Evolutionary conservation across 139 green algal species (phyloP), one percentile per base, ranked within the genome.

Genomic region (Chlorella sp.): DNA sequence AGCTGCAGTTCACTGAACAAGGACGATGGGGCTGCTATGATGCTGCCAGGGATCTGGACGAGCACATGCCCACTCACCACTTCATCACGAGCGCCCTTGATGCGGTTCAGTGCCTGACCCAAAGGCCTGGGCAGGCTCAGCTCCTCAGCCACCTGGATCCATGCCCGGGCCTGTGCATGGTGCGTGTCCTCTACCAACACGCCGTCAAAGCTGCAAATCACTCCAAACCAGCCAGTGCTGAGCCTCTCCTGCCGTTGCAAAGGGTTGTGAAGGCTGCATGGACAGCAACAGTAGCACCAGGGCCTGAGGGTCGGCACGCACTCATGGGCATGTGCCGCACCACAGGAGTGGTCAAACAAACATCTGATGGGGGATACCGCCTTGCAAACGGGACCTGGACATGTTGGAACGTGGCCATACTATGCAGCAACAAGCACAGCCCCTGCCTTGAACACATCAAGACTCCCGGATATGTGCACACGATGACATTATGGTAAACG

Each of bases 41-140:
- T n/a, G n/a, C n/a, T n/a, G n/a, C n/a, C n/a, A n/a, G n/a, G n/a
- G n/a, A n/a, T n/a, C n/a, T n/a, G n/a, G n/a, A n/a, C n/a, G n/a
- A n/a, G n/a, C n/a, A n/a, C n/a, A n/a, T n/a, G n/a, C n/a, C n/a
- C n/a, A n/a, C n/a, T 87, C 23, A 92, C 89, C 76, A 97, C 88
- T 70, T 98, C 94, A 31, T 94, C 91, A 30, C 97, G 94, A 79
- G 95, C 94, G 35, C 90, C 91, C 63, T 93, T 80, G 31, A 89
- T 83, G 1, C 84, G 71, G 3, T 59, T 67, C 3, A 98, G 72
- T 5, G 79, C 35, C 71, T 88, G 93, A 2, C 86, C 80, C 2
- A 93, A 75, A 5, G 94, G 94, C 32, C 67, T 69, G 0, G 82
- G 60, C 24, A 91, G 90, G 30, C 85, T 83, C 76, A 97, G 89